phyloP scores from a whole-genome alignment of 1,284 basidiomycete species.

The Fomitopsis betulina region DNA sequence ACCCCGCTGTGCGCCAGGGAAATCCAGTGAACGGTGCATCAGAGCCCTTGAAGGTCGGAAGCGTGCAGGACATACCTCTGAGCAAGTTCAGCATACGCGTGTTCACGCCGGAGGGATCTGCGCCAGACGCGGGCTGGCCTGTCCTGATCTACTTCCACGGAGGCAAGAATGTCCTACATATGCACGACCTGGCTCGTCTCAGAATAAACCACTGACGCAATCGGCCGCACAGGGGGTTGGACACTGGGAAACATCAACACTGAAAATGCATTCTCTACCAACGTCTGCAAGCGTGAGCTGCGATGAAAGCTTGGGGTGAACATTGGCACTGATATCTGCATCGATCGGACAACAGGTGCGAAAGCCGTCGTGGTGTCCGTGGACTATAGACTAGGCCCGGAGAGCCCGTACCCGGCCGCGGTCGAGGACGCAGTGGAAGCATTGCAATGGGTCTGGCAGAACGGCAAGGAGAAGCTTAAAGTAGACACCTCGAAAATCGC shows the following conservation, averaged over 20 bases:
- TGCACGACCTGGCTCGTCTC: too few relatives aligned
- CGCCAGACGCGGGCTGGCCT: slow-evolving; percentile 53
- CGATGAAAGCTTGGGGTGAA: neutral
- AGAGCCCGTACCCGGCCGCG: slow-evolving; percentile 69
- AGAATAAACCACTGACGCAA: neutral
- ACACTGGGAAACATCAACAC: slow-evolving; percentile 59
- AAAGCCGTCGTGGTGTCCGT: slow-evolving; percentile 59
- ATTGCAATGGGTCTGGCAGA: slow-evolving; percentile 54
- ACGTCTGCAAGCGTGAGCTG: slow-evolving; percentile 50
- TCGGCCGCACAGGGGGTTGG: slow-evolving; percentile 51
- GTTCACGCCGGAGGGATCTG: slow-evolving; percentile 51
- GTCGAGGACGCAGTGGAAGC: slow-evolving; percentile 70
- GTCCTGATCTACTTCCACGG: slow-evolving; percentile 61
- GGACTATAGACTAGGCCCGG: slow-evolving; percentile 73
- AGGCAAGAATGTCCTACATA: slow-evolving; percentile 29
- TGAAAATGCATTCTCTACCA: slow-evolving; percentile 54
- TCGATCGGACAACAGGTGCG: slow-evolving; percentile 32
- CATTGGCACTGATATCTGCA: neutral
- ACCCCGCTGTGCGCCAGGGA: slow-evolving; percentile 46
- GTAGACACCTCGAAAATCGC: slow-evolving; percentile 42
- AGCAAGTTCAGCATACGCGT: slow-evolving; percentile 45
- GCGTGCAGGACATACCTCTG: slow-evolving; percentile 43
- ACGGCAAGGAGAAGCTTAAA: slow-evolving; percentile 38
- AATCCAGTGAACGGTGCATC: slow-evolving; percentile 55
- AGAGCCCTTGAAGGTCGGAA: slow-evolving; percentile 49